Percentiles rank a stretch among this genome's conserved stretches.
phyloP scores from a whole-genome alignment of 805 yeast genomes.

The Yarrowia phangngaensis region DNA sequence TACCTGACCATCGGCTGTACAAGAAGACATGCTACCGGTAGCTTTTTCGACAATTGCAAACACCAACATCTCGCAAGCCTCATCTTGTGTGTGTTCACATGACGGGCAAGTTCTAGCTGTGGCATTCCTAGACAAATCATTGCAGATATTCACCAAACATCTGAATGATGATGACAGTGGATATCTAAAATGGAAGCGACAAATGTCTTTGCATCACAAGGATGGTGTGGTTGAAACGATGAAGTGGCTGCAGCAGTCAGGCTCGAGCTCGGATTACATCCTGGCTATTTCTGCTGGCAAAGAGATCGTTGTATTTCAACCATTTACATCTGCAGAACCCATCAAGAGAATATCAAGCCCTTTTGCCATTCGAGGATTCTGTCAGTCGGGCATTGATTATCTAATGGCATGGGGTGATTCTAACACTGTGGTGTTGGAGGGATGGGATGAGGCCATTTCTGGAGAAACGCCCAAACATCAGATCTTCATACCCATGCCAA shows the following conservation, averaged over 20 bases:
- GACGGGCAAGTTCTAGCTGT: conserved; percentile 3
- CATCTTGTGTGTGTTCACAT: not conserved
- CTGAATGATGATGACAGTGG: too few species aligned
- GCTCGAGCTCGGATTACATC: not conserved
- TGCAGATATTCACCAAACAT: not conserved
- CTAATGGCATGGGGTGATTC: conserved; percentile 8
- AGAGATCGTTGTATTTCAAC: conserved; percentile 8
- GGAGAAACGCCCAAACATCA: not conserved
- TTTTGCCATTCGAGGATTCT: not conserved
- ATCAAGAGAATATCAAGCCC: conserved; percentile 8
- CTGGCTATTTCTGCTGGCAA: not conserved
- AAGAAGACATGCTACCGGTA: too few species aligned
- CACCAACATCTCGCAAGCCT: not conserved
- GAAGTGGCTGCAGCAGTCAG: not conserved
- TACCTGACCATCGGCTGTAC: too few species aligned
- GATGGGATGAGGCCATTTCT: too few species aligned
- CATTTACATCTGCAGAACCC: not conserved
- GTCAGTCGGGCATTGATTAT: conserved; percentile 2
- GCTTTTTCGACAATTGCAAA: not conserved
- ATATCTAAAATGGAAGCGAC: conserved; percentile 1
- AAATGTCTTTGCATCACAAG: conserved; percentile 11
- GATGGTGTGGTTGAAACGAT: not conserved
- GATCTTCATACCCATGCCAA: conserved; percentile 1
- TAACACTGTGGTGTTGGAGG: conserved; percentile 8
- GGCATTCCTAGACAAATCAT: conserved; percentile 8